These are phyloP conservation scores for Malus sieversii DNA, from an alignment of 306 rosid genomes.

Conservation along the genomic window DNA sequence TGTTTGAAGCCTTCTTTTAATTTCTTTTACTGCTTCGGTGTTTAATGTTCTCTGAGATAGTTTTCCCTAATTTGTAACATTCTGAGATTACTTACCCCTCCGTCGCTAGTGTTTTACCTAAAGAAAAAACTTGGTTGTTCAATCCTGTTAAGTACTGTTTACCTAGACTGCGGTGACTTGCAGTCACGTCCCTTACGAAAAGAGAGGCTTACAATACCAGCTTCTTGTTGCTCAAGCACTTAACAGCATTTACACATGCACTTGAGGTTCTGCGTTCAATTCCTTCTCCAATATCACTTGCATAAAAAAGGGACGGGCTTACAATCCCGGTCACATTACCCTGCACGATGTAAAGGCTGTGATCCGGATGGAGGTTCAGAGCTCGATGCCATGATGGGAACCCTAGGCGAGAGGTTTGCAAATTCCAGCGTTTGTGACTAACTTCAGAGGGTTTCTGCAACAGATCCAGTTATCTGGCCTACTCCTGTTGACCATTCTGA, in stretches of 20 bases:
- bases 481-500: slow-evolving; percentile 16
- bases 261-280: too few relatives aligned
- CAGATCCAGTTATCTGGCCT: background rate
- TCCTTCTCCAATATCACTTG: too few relatives aligned
- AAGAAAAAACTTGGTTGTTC: background rate
- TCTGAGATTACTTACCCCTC: background rate
- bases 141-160: background rate
- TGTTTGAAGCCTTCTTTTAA: background rate
- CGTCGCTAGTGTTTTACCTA: background rate
- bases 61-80: background rate
- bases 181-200: background rate
- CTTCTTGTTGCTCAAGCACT: too few relatives aligned
- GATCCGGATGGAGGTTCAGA: background rate
- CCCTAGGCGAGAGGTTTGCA: background rate
- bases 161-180: background rate
- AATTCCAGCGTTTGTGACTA: slow-evolving; percentile 21
- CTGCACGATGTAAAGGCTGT: slow-evolving; percentile 1
- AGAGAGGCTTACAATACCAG: background rate
- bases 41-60: background rate
- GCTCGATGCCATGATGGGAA: background rate
- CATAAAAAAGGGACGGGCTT: background rate
- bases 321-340: slow-evolving; percentile 9
- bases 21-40: background rate
- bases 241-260: too few relatives aligned
- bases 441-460: slow-evolving; percentile 14